Evolutionary conservation across 2,329 filamentous ascomycete genomes (phyloP).

Genomic region (Hypomyces rosellus): DNA sequence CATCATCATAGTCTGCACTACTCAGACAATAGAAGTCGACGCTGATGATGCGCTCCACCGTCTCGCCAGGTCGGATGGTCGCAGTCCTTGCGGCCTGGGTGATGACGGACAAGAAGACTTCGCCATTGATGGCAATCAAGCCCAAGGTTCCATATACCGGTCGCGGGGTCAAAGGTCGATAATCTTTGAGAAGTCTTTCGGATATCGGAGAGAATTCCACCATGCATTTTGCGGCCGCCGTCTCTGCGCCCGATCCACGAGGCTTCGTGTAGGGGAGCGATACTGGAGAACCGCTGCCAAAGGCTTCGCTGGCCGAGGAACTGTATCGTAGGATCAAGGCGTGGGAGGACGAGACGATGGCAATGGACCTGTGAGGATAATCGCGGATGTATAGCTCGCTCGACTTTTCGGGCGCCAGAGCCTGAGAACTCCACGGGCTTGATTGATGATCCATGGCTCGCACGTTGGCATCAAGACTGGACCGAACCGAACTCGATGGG

Average conservation of each 20-base stretch:
- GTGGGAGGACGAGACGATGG: constrained; percentile 72
- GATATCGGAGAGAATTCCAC: constrained; percentile 72
- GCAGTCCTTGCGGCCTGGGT: constrained; percentile 74
- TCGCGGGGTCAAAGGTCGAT: constrained; percentile 65
- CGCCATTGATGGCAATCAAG: constrained; percentile 72
- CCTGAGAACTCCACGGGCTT: constrained; percentile 39
- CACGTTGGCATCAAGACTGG: not conserved
- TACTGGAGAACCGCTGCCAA: constrained; percentile 52
- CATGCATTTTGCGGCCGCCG: constrained; percentile 62
- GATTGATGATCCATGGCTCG: constrained; percentile 42
- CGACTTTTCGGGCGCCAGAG: constrained; percentile 50
- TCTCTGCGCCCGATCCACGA: constrained; percentile 35
- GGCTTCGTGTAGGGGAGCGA: constrained; percentile 43
- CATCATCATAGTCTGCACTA: constrained; percentile 76
- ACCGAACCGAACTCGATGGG: not conserved
- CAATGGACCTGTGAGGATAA: constrained; percentile 79
- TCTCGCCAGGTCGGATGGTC: constrained; percentile 78
- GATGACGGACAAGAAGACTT: constrained; percentile 88
- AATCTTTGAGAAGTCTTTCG: constrained; percentile 64
- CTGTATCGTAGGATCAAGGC: constrained; percentile 81
- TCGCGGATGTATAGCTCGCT: constrained; percentile 82
- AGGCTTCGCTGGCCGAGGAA: constrained; percentile 53
- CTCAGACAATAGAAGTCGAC: constrained; percentile 95
- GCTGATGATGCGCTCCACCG: constrained; percentile 75
- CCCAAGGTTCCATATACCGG: constrained; percentile 82